A percentile compares a stretch with the other conserved stretches of the same genome.
Evolutionary conservation across 371 early-diverging fungal species (phyloP).

Genomic region (Mucor indicus): DNA sequence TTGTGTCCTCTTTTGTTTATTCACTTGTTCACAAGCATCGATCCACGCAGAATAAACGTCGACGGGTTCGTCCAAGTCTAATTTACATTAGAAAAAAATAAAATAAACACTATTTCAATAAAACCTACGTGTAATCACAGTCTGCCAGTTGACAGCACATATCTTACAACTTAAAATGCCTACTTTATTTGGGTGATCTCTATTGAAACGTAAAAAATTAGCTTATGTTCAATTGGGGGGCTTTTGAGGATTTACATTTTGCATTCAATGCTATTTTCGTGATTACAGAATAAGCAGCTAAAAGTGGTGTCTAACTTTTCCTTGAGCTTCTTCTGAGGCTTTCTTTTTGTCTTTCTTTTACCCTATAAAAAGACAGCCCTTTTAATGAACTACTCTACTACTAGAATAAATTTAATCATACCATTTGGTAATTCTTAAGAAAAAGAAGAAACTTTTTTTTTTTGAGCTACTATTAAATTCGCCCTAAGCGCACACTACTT

Average conservation of each 20-base stretch:
- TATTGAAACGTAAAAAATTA: background rate
- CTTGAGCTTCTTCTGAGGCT: conserved; percentile 69
- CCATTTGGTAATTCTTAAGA: too few species aligned
- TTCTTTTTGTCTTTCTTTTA: conserved; percentile 84
- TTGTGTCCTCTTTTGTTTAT: conserved; percentile 33
- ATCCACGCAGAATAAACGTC: conserved; percentile 88
- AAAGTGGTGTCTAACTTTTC: conserved; percentile 77
- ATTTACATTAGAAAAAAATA: background rate
- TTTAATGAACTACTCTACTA: too few species aligned
- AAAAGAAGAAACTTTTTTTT: too few species aligned
- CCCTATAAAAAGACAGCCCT: too few species aligned
- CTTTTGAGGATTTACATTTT: conserved; percentile 59
- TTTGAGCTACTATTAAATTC: too few species aligned
- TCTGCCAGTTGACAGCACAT: conserved; percentile 71
- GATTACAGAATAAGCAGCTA: conserved; percentile 89
- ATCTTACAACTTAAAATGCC: conserved; percentile 74
- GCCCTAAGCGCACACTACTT: too few species aligned
- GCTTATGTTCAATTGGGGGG: background rate
- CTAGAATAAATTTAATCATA: too few species aligned
- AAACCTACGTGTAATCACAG: conserved; percentile 63
- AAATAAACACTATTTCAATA: background rate
- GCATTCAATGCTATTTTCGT: conserved; percentile 77
- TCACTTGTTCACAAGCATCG: conserved; percentile 76
- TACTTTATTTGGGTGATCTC: conserved; percentile 50
- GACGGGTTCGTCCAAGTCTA: conserved; percentile 75